Evolutionary conservation across 257 asterid genomes (phyloP).

Genomic region (Solanum virginianum): DNA sequence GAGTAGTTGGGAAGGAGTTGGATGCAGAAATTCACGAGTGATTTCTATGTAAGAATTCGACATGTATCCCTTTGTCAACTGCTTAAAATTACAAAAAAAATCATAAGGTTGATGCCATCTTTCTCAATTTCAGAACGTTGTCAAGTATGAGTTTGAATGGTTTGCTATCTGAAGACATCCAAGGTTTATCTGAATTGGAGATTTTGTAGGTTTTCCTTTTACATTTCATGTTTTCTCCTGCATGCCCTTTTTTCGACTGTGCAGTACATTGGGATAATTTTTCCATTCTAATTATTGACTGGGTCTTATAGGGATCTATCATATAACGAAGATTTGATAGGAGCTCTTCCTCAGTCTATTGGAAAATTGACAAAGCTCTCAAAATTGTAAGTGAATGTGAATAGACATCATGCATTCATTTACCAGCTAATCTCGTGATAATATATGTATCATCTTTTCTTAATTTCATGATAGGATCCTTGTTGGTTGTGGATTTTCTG

Average conservation of each 20-base stretch:
- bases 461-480: conserved; percentile 39
- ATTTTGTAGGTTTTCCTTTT: conserved; percentile 45
- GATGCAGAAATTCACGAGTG: conserved; percentile 32
- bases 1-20: conserved; percentile 50
- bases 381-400: conserved; percentile 51
- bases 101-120: not conserved
- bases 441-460: not conserved
- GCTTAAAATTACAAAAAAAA: not conserved
- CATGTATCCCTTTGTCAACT: not conserved
- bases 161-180: conserved; percentile 46
- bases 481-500: conserved; percentile 66
- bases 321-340: conserved; percentile 50
- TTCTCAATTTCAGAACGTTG: conserved; percentile 40
- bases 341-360: conserved; percentile 48
- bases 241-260: not conserved
- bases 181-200: conserved; percentile 45
- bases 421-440: not conserved
- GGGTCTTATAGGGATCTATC: conserved; percentile 62
- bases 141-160: conserved; percentile 49
- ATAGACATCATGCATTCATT: not conserved
- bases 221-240: not conserved
- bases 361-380: conserved; percentile 46
- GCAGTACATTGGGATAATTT: not conserved
- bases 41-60: conserved; percentile 35
- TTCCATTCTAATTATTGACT: not conserved